Conservation (phyloP, 2,329 filamentous ascomycete species). For the Trichoderma oligosporum region DNA sequence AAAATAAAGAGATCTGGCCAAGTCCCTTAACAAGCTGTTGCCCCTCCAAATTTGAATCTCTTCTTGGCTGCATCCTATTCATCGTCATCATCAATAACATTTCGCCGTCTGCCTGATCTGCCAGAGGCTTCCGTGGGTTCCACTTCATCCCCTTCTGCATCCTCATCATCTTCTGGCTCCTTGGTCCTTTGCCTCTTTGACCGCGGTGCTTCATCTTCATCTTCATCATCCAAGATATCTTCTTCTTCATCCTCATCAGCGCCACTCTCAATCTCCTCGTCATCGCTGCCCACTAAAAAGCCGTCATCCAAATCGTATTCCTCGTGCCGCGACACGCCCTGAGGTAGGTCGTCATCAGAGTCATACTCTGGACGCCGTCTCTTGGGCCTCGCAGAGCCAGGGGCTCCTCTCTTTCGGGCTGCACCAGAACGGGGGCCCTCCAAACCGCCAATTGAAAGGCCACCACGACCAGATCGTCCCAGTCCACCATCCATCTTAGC, state of each 20-base stretch:
- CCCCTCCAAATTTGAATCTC: background rate
- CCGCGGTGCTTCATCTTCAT: constrained; percentile 47
- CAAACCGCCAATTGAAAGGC: constrained; percentile 64
- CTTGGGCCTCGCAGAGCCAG: constrained; percentile 49
- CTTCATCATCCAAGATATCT: constrained; percentile 52
- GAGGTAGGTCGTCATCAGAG: constrained; percentile 69
- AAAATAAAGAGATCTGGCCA: background rate
- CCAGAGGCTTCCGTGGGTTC: constrained; percentile 43
- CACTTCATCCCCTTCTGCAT: constrained; percentile 54
- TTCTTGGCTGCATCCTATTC: background rate
- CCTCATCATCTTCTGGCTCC: constrained; percentile 49
- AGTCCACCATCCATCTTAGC: constrained; percentile 60
- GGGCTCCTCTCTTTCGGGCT: constrained; percentile 51
- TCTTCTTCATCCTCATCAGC: constrained; percentile 65
- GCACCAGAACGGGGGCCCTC: constrained; percentile 55
- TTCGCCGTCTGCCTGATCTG: constrained; percentile 48
- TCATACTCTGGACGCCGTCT: constrained; percentile 63
- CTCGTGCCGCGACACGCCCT: constrained; percentile 59
- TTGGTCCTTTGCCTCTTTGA: constrained; percentile 51
- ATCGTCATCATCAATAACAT: constrained; percentile 58
- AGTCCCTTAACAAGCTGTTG: background rate
- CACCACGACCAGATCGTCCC: constrained; percentile 48
- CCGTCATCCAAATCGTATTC: constrained; percentile 78
- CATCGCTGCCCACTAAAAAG: constrained; percentile 72
- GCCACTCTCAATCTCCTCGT: constrained; percentile 60